These are phyloP conservation scores for Phytophthora foliorum DNA, from an alignment of 352 stramenopile genomes.

Conservation along the genomic window DNA sequence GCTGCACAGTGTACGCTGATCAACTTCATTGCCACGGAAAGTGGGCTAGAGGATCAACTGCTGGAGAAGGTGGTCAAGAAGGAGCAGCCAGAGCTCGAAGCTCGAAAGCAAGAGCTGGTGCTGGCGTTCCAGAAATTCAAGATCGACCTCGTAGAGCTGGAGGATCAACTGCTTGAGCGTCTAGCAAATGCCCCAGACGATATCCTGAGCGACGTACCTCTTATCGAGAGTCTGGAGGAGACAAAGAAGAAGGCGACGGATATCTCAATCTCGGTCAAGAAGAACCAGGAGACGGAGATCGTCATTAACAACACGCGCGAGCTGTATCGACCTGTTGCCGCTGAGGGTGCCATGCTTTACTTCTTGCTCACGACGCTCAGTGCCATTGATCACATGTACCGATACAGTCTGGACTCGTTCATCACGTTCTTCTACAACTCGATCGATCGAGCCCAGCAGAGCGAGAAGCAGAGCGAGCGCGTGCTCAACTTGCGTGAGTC, in stretches of 20 bases:
- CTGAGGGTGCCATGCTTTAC: constrained; percentile 98
- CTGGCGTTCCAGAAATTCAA: constrained; percentile 96
- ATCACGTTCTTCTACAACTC: constrained; percentile 98
- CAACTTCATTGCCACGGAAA: constrained; percentile 98
- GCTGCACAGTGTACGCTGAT: constrained; percentile 97
- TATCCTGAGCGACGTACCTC: constrained; percentile 96
- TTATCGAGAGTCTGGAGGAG: constrained; percentile 97
- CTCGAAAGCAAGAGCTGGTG: constrained; percentile 95
- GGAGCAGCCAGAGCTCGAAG: constrained; percentile 95
- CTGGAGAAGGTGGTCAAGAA: constrained; percentile 97
- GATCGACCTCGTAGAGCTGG: constrained; percentile 96
- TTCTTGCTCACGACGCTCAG: constrained; percentile 97
- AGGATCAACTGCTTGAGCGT: constrained; percentile 96
- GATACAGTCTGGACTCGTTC: constrained; percentile 98
- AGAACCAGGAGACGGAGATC: constrained; percentile 95
- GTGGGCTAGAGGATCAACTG: constrained; percentile 96
- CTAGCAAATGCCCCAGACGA: constrained; percentile 97
- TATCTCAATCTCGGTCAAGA: constrained; percentile 96
- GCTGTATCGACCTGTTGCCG: constrained; percentile 94
- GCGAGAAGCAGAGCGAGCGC: constrained; percentile 91
- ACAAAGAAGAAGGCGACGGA: constrained; percentile 97
- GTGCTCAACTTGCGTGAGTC: constrained; percentile 95
- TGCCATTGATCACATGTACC: constrained; percentile 98
- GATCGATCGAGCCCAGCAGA: constrained; percentile 88
- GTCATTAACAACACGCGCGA: constrained; percentile 96